Percentiles rank a stretch among this genome's conserved stretches.
Evolutionary conservation across 179 eudicot species (phyloP).

Genomic region (Patellifolia procumbens): DNA sequence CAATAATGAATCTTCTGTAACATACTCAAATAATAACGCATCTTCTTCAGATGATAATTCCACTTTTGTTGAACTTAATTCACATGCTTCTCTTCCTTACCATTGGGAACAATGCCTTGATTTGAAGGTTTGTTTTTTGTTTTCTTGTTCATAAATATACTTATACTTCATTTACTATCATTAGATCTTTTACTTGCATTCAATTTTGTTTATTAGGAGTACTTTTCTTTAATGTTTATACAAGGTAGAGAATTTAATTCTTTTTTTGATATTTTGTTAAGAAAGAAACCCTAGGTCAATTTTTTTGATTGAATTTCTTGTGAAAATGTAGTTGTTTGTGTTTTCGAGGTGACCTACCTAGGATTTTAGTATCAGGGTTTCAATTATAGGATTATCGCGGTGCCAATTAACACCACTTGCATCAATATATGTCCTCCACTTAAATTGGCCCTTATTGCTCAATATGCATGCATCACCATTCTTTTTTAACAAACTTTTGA

Average conservation of each 20-base stretch:
- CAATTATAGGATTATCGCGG: too few species aligned
- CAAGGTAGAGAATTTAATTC: background rate
- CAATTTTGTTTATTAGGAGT: slow-evolving; percentile 8
- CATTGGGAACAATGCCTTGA: slow-evolving; percentile 98
- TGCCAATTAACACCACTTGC: too few species aligned
- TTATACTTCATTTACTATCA: background rate
- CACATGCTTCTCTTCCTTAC: slow-evolving; percentile 71
- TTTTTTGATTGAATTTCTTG: background rate
- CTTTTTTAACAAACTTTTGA: background rate
- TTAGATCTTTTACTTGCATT: slow-evolving; percentile 19
- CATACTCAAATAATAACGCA: slow-evolving; percentile 19
- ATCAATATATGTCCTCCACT: too few species aligned
- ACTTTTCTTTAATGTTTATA: background rate
- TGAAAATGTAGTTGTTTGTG: background rate
- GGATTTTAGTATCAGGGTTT: too few species aligned
- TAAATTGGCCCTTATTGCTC: too few species aligned
- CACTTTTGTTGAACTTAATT: slow-evolving; percentile 62
- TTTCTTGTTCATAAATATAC: slow-evolving; percentile 23
- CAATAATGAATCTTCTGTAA: background rate
- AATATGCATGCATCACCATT: slow-evolving; percentile 9
- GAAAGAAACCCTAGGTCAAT: slow-evolving; percentile 22
- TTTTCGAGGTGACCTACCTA: too few species aligned
- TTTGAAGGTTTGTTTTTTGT: slow-evolving; percentile 60
- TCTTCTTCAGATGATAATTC: slow-evolving; percentile 36
- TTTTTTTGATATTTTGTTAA: background rate